Evolutionary conservation across 73 alveolate species (phyloP).

Genomic region (Tetrahymena elliotti): DNA sequence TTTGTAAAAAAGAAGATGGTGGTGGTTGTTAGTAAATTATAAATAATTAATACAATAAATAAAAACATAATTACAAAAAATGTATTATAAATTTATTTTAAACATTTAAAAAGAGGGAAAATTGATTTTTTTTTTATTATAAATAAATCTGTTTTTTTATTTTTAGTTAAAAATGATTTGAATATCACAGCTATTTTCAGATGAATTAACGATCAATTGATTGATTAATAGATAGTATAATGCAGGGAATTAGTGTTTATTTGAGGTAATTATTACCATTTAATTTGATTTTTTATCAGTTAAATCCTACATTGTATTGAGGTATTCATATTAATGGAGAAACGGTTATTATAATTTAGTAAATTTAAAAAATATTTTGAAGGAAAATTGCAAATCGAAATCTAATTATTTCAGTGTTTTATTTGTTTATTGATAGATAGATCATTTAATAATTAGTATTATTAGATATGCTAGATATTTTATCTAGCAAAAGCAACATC

Average conservation of each 20-base stretch:
- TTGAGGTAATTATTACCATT: background rate
- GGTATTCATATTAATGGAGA: background rate
- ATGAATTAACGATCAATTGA: too few relatives aligned
- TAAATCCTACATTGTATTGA: background rate
- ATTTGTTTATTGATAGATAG: background rate
- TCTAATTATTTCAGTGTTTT: background rate
- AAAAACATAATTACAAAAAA: background rate
- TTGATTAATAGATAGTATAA: background rate
- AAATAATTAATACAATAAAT: background rate
- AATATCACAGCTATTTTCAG: background rate
- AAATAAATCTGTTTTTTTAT: too few relatives aligned
- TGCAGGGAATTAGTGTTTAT: too few relatives aligned
- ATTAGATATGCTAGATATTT: background rate
- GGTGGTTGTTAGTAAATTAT: background rate
- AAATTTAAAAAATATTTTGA: background rate
- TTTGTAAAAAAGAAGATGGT: too few relatives aligned
- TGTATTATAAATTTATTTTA: background rate
- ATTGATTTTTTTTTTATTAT: too few relatives aligned
- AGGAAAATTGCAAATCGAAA: background rate
- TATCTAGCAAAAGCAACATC: background rate
- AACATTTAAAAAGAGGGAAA: background rate
- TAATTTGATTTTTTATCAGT: background rate
- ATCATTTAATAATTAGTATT: background rate
- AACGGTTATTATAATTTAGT: background rate
- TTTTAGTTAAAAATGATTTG: background rate